Percentiles rank a stretch among this genome's conserved stretches.
phyloP scores from a whole-genome alignment of 2,329 filamentous ascomycete genomes.

The Epichloe sibirici region DNA sequence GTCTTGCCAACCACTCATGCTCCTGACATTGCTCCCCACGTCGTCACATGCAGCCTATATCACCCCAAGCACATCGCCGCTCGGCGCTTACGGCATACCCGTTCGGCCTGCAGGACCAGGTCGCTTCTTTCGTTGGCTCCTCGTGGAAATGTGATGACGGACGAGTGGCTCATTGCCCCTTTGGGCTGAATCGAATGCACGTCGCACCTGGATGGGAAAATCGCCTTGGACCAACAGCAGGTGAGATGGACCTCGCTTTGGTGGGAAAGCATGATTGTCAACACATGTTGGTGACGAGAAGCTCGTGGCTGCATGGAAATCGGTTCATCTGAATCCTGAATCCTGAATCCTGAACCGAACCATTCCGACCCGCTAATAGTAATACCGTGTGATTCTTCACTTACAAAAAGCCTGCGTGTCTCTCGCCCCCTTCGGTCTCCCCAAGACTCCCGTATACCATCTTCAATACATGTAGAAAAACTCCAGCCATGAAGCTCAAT shows the following conservation, averaged over 20 bases:
- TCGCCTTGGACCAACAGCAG: constrained; percentile 3
- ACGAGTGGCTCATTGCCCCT: constrained; percentile 2
- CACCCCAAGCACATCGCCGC: neutral
- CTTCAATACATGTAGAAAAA: neutral
- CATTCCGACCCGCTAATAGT: neutral
- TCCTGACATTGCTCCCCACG: neutral
- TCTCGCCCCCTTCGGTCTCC: too few relatives aligned
- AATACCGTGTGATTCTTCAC: neutral
- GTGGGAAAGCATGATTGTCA: neutral
- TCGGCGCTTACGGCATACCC: constrained; percentile 3
- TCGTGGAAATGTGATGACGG: neutral
- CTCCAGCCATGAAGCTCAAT: neutral
- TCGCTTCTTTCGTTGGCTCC: neutral
- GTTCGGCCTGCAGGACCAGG: neutral
- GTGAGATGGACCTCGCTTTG: neutral
- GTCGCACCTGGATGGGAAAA: neutral
- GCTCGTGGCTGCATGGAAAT: neutral
- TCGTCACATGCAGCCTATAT: constrained; percentile 6
- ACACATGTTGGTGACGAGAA: neutral
- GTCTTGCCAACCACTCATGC: constrained; percentile 1
- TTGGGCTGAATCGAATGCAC: constrained; percentile 1
- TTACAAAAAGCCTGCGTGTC: neutral
- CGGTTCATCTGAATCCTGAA: neutral
- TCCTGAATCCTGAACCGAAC: neutral
- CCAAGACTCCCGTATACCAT: too few relatives aligned